Evolutionary conservation across 2,329 filamentous ascomycete species (phyloP).

Genomic region (Coleophoma cylindrospora): DNA sequence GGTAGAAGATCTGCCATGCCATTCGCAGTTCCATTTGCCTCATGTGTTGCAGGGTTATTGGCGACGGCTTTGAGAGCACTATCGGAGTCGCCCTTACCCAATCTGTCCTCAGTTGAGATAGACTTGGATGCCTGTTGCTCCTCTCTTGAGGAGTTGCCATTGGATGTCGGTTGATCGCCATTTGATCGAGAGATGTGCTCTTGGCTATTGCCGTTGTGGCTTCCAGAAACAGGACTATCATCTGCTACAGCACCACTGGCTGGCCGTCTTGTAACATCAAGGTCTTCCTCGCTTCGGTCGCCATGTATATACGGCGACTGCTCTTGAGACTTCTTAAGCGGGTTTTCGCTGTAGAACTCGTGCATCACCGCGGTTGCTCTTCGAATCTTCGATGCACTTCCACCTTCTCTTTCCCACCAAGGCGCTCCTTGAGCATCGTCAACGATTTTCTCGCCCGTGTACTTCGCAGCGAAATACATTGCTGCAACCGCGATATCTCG

Average conservation of each 20-base stretch:
- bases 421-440: slow-evolving; percentile 70
- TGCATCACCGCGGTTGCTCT: slow-evolving; percentile 74
- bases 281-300: slow-evolving; percentile 16
- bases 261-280: slow-evolving; percentile 19
- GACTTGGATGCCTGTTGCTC: neutral
- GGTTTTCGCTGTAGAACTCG: slow-evolving; percentile 62
- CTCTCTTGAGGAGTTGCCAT: neutral
- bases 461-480: slow-evolving; percentile 79
- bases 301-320: slow-evolving; percentile 13
- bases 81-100: slow-evolving; percentile 13
- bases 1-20: neutral
- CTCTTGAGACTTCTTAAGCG: slow-evolving; percentile 36
- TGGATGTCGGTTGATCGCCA: neutral
- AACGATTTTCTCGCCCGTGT: slow-evolving; percentile 65
- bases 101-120: neutral
- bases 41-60: slow-evolving; percentile 21
- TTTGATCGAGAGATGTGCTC: neutral
- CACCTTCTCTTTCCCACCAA: slow-evolving; percentile 82
- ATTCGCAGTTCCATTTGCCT: slow-evolving; percentile 6
- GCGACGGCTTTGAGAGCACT: slow-evolving; percentile 18
- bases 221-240: slow-evolving; percentile 3
- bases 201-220: slow-evolving; percentile 9
- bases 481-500: slow-evolving; percentile 79
- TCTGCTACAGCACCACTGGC: slow-evolving; percentile 6
- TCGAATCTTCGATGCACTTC: slow-evolving; percentile 64